These are phyloP conservation scores for Penicillium sp. DNA, from an alignment of 2,329 filamentous ascomycete species.

Conservation along the genomic window DNA sequence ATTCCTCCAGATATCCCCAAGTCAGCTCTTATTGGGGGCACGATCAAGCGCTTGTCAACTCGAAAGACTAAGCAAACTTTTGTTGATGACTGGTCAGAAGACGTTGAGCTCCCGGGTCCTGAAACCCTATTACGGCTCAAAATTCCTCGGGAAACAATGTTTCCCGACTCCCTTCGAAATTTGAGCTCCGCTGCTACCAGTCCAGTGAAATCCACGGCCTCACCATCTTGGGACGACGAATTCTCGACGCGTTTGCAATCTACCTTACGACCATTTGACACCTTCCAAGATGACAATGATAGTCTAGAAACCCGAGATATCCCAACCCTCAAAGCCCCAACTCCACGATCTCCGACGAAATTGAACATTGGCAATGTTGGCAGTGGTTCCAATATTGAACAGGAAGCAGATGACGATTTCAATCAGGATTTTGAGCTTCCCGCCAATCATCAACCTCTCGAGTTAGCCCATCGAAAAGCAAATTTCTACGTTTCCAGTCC, in stretches of 20 bases:
- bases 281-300: conserved; percentile 61
- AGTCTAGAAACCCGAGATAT: conserved; percentile 63
- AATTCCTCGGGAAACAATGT: conserved; percentile 57
- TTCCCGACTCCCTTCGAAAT: conserved; percentile 67
- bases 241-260: conserved; percentile 55
- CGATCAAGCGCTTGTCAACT: conserved; percentile 83
- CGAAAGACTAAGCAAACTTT: conserved; percentile 69
- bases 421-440: conserved; percentile 72
- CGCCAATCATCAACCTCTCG: conserved; percentile 60
- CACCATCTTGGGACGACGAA: conserved; percentile 30
- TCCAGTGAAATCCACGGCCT: conserved; percentile 36
- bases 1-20: conserved; percentile 82
- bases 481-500: conserved; percentile 63
- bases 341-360: conserved; percentile 54
- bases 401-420: conserved; percentile 65
- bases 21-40: conserved; percentile 85
- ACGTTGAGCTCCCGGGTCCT: conserved; percentile 65
- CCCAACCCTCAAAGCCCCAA: conserved; percentile 67
- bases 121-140: conserved; percentile 63
- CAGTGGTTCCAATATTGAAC: conserved; percentile 36
- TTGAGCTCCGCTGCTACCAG: conserved; percentile 53
- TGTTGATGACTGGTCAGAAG: conserved; percentile 78
- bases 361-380: conserved; percentile 40
- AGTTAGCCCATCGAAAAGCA: conserved; percentile 59
- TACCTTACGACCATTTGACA: conserved; percentile 56